Evolutionary conservation across 2,329 filamentous ascomycete species (phyloP), one percentile per base, ranked within the genome.

Genomic region (Fusarium tricinctum): DNA sequence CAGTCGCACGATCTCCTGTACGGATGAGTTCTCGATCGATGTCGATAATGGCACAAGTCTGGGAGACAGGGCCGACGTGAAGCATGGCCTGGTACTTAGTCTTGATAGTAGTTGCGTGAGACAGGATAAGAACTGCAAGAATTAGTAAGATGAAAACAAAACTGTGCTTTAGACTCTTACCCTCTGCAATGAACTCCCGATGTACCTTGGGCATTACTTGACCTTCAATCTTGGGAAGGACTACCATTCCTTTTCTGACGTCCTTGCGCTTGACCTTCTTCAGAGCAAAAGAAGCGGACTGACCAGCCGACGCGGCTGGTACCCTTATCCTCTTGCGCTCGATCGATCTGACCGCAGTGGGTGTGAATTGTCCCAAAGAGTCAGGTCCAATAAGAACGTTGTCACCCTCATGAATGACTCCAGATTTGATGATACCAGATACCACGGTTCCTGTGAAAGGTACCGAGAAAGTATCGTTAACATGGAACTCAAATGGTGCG

Each of bases 381-480:
- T 98, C 95, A 0, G 96, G 96, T 0, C 96, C 96, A 26, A 99
- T 89, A 38, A 97, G 85, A 6, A 99, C 90, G 9, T 86, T 89
- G 75, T 99, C 96, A n/a, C 95, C 95, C 1, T 92, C 88, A 76
- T 98, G 96, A 17, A 97, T 88, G 2, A 97, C 90, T 1, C 95
- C 92, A 2, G 90, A 89, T 74, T 97, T 97, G 66, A 98, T 90
- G 33, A 99, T 94, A 0, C 96, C 96, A 35, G 93, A 96, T 2
- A 99, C 94, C 0, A 99, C 96, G 0, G 96, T 99, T 14, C 96
- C 96, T 1, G 97, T 94, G 78, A 97, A 97, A 3, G 96, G 96
- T 6, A 99, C 96, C 0, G 94, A 97, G 84, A 98, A 99, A 0
- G 93, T 98, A 77, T 99, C 96, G 76, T 98, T 99, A 69, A 99